phyloP scores from a whole-genome alignment of 2,329 filamentous ascomycete species.

The Stachybotrys chartarum region DNA sequence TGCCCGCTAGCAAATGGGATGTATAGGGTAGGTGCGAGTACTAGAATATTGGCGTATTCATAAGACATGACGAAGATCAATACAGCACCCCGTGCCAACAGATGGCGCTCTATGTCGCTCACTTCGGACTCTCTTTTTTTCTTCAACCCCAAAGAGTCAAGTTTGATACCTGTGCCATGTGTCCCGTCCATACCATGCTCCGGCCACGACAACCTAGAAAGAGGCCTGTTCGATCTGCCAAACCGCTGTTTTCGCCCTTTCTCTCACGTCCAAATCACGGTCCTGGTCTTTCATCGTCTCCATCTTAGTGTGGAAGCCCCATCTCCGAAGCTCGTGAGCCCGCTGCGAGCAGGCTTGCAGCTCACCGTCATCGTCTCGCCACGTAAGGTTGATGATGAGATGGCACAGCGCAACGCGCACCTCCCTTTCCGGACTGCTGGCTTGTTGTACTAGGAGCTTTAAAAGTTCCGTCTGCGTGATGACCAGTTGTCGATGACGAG shows the following conservation, averaged over 20 bases:
- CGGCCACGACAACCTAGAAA: conserved; percentile 8
- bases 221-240: conserved; percentile 56
- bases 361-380: conserved; percentile 69
- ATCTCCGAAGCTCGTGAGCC: conserved; percentile 57
- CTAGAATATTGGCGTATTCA: too few species aligned
- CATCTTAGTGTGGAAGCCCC: conserved; percentile 65
- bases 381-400: conserved; percentile 79
- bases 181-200: too few species aligned
- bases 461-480: conserved; percentile 72
- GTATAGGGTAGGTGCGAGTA: too few species aligned
- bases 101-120: too few species aligned
- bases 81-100: too few species aligned
- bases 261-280: conserved; percentile 70
- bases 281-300: conserved; percentile 57
- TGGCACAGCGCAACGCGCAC: conserved; percentile 77
- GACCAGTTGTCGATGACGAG: conserved; percentile 70
- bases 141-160: too few species aligned
- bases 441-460: conserved; percentile 63
- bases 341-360: conserved; percentile 57
- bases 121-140: too few species aligned
- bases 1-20: too few species aligned
- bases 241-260: conserved; percentile 73
- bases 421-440: conserved; percentile 63
- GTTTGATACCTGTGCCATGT: too few species aligned
- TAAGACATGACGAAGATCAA: too few species aligned